Evolutionary conservation across 495 filamentous ascomycete genomes (phyloP).

Genomic region (Aspergillus conjunctus): DNA sequence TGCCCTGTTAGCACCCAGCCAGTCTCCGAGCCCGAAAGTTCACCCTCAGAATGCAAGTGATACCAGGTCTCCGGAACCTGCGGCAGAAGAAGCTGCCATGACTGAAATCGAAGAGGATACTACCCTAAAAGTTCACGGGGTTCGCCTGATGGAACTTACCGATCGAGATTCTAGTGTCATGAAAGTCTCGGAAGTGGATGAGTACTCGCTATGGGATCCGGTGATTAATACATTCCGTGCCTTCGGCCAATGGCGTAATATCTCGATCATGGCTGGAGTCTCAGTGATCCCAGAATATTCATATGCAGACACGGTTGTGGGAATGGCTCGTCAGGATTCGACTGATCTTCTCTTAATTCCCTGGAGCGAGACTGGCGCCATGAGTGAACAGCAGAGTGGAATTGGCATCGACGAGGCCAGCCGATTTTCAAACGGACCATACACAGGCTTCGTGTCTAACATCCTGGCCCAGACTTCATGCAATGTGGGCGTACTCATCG

Average conservation of each 20-base stretch:
- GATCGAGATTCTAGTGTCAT: slow-evolving; percentile 95
- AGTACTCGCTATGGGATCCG: slow-evolving; percentile 75
- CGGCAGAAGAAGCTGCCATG: slow-evolving; percentile 31
- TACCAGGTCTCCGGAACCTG: slow-evolving; percentile 25
- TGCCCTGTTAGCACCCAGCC: slow-evolving; percentile 59
- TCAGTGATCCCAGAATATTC: slow-evolving; percentile 73
- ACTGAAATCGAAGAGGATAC: slow-evolving; percentile 27
- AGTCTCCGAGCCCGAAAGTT: slow-evolving; percentile 40
- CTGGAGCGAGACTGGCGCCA: slow-evolving; percentile 83
- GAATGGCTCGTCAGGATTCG: slow-evolving; percentile 63
- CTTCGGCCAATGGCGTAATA: slow-evolving; percentile 81
- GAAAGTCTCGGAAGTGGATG: slow-evolving; percentile 83
- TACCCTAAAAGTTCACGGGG: slow-evolving; percentile 78
- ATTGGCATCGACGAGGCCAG: slow-evolving; percentile 30
- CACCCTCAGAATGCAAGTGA: slow-evolving; percentile 49
- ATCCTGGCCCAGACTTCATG: slow-evolving; percentile 62
- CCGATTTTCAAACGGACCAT: slow-evolving; percentile 45
- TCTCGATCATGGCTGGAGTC: slow-evolving; percentile 80
- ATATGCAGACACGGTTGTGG: slow-evolving; percentile 75
- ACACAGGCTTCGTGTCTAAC: slow-evolving; percentile 67
- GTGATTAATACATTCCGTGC: slow-evolving; percentile 91
- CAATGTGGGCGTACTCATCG: slow-evolving; percentile 80
- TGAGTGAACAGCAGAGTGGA: slow-evolving; percentile 58
- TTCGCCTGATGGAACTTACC: slow-evolving; percentile 84
- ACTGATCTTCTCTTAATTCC: slow-evolving; percentile 86